Conservation (phyloP, 2,329 filamentous ascomycete species). For the Rhytidhysteron rufulum region DNA sequence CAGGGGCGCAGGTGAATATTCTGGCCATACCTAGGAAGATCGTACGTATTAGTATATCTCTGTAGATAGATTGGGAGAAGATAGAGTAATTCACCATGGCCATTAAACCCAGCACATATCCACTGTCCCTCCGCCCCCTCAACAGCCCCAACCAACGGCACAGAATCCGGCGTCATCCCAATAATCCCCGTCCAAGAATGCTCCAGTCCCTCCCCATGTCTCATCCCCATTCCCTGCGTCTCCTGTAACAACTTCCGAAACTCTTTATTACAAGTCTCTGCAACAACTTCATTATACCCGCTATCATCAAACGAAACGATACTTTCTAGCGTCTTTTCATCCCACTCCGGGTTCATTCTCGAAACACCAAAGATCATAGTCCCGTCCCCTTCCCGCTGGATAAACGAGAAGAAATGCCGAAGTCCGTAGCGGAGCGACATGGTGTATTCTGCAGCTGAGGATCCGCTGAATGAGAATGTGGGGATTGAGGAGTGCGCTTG, state of each 20-base stretch:
- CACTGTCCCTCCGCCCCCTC: background rate
- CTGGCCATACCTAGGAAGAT: background rate
- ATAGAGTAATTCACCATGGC: background rate
- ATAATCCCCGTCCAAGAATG: conserved; percentile 49
- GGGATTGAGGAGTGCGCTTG: background rate
- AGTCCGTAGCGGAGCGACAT: conserved; percentile 46
- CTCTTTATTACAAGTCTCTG: conserved; percentile 33
- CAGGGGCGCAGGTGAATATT: background rate
- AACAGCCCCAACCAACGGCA: background rate
- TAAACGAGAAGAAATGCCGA: conserved; percentile 49
- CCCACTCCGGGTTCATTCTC: conserved; percentile 26
- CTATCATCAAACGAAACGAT: conserved; percentile 42
- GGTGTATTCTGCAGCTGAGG: conserved; percentile 23
- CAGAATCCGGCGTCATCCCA: conserved; percentile 35
- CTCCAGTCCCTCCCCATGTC: conserved; percentile 43
- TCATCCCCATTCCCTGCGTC: conserved; percentile 24
- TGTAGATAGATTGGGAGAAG: background rate
- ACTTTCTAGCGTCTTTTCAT: background rate
- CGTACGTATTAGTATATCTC: background rate
- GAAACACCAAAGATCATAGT: conserved; percentile 44
- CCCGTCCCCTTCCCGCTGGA: conserved; percentile 43
- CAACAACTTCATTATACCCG: conserved; percentile 38
- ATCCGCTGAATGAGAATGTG: background rate
- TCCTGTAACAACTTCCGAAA: conserved; percentile 22
- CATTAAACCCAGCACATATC: background rate